phyloP scores from a whole-genome alignment of 2,329 filamentous ascomycete species.

The Aspergillus piperis region DNA sequence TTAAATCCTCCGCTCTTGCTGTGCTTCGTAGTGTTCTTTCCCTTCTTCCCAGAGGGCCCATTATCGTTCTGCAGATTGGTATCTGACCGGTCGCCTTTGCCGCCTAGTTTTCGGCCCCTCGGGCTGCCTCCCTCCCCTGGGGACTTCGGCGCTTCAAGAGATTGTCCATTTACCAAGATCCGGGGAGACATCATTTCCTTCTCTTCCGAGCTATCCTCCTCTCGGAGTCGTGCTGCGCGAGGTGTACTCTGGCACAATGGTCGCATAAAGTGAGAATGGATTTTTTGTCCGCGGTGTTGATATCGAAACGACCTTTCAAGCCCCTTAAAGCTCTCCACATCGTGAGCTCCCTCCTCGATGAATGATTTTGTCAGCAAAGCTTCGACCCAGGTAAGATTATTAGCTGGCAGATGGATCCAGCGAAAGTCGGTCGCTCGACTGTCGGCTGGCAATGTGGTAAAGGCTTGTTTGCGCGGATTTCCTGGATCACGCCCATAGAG shows the following conservation, averaged over 20 bases:
- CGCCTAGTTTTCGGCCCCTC: conserved; percentile 28
- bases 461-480: conserved; percentile 47
- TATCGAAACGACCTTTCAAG: conserved; percentile 63
- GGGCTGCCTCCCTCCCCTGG: conserved; percentile 10
- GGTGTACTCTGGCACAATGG: conserved; percentile 57
- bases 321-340: conserved; percentile 65
- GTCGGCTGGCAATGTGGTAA: conserved; percentile 50
- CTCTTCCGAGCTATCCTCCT: conserved; percentile 37
- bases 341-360: conserved; percentile 63
- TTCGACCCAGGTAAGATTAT: conserved; percentile 62
- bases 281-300: conserved; percentile 60
- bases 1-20: conserved; percentile 28
- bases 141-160: conserved; percentile 17
- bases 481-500: conserved; percentile 54
- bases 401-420: conserved; percentile 58
- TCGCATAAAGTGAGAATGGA: conserved; percentile 65
- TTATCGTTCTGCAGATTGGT: conserved; percentile 30
- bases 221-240: conserved; percentile 29
- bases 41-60: conserved; percentile 29
- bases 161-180: conserved; percentile 25
- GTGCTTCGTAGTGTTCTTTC: conserved; percentile 29
- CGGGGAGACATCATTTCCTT: conserved; percentile 16
- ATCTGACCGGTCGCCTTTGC: conserved; percentile 27
- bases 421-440: conserved; percentile 52
- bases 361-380: conserved; percentile 65